Conservation (phyloP, 257 asterid species). For the Ajuga chamaepitys region DNA sequence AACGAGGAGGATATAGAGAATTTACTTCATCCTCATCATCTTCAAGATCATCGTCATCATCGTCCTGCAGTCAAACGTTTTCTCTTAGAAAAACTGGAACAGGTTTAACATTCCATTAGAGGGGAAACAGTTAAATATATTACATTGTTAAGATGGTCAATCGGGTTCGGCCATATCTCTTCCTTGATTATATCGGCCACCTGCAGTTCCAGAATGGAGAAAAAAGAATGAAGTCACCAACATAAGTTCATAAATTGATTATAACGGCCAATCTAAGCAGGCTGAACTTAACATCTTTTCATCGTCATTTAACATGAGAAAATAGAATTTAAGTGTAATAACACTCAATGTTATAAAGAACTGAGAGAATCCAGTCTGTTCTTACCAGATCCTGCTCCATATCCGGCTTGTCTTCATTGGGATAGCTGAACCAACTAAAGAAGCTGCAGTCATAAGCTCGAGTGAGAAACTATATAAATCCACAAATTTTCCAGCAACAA, state of each 20-base stretch:
- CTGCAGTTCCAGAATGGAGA: slow-evolving; percentile 25
- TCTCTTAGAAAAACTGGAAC: slow-evolving; percentile 3
- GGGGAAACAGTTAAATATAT: background rate
- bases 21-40: slow-evolving; percentile 30
- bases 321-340: background rate
- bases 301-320: background rate
- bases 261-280: background rate
- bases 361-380: background rate
- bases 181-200: slow-evolving; percentile 50
- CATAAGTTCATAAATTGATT: background rate
- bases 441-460: slow-evolving; percentile 37
- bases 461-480: slow-evolving; percentile 10
- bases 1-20: background rate
- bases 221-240: background rate
- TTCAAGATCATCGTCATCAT: slow-evolving; percentile 35
- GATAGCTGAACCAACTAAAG: slow-evolving; percentile 48
- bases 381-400: slow-evolving; percentile 45
- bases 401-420: slow-evolving; percentile 24
- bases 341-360: background rate
- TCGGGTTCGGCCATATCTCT: slow-evolving; percentile 55
- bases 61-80: slow-evolving; percentile 24
- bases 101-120: background rate
- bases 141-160: slow-evolving; percentile 37
- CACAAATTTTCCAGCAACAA: background rate
- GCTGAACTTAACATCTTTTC: too few relatives aligned